Evolutionary conservation across 768 basidiomycete genomes (phyloP).

Genomic region (Chalciporus pseudorubinellus): DNA sequence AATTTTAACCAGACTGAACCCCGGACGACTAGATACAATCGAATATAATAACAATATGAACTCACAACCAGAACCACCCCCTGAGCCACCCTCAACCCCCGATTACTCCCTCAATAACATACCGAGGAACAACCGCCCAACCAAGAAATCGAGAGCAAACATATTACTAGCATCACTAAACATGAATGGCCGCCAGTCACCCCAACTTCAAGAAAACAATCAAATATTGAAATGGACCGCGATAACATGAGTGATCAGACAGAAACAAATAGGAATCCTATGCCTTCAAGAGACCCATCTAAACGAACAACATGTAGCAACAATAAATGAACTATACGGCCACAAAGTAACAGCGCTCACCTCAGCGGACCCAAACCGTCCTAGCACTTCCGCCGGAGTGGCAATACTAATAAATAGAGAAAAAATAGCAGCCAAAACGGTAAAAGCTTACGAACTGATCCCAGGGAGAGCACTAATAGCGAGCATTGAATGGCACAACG

Average conservation of each 20-base stretch:
- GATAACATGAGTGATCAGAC: constrained; percentile 10
- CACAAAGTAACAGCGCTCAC: too few relatives aligned
- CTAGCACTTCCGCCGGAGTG: constrained; percentile 20
- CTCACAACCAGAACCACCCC: too few relatives aligned
- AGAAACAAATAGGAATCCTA: constrained; percentile 15
- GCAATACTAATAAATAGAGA: constrained; percentile 36
- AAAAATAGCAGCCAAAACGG: constrained; percentile 5
- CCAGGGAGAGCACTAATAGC: constrained; percentile 29
- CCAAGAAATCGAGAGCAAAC: constrained; percentile 6
- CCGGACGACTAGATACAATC: too few relatives aligned
- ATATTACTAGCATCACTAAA: constrained; percentile 11
- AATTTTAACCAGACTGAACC: too few relatives aligned
- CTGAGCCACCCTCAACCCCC: too few relatives aligned
- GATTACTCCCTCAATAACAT: too few relatives aligned
- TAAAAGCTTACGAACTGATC: constrained; percentile 7
- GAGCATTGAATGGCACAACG: constrained; percentile 17
- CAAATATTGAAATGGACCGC: constrained; percentile 16
- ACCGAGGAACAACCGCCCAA: too few relatives aligned
- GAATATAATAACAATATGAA: too few relatives aligned
- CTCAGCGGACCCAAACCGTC: background rate
- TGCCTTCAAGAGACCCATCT: constrained; percentile 26
- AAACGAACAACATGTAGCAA: background rate
- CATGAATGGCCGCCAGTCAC: constrained; percentile 11
- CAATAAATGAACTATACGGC: too few relatives aligned
- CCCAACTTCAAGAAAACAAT: background rate